Evolutionary conservation across 2,329 filamentous ascomycete species (phyloP), one percentile per base, ranked within the genome.

Genomic region (Xylaria sp.): DNA sequence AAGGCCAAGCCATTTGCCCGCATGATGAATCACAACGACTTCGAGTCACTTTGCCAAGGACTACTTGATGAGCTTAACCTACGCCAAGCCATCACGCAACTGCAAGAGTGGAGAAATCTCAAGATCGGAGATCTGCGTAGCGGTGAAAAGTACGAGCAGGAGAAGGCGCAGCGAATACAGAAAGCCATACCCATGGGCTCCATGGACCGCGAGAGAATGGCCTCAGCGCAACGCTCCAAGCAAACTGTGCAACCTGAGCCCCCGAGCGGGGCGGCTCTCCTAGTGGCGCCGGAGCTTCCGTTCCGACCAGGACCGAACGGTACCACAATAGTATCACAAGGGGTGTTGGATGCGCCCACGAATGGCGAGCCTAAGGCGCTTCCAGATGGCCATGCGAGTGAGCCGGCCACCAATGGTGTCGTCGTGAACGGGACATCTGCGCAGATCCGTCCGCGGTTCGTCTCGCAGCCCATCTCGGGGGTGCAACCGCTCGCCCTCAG

Each of bases 1-100:
- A 97, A 97, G 78, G 92, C 94, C 5, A 99, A 99, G 76, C 96
- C 96, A 0, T 97, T 97, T 76, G 95, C 94, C 2, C 89, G 95
- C 48, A 97, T 98, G 88, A 97, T 98, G 95, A 97, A 95, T 75
- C 91, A 91, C 74, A 86, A 91, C 55, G 96, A 99, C 78, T 98
- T 97, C 76, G 92, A 97, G 70, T 88, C 90, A 12, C 90, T 98
- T 73, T 92, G 91, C 72, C 90, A 93, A 68, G 94, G 94, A 1
- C 83, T 99, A 0, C 87, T 97, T 55, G 94, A 97, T 75, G 96
- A 99, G 80, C 89, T 96, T 71, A 97, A 97, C 73, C 83, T 99
- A 20, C 90, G 96, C 2, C 90, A 97, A 76, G 96, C 96, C 43
- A 97, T 99, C 67, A 72, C 87, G 0, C 95, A 98, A 78, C 84